These are phyloP conservation scores for Talaromyces liani DNA, from an alignment of 495 filamentous ascomycete species.

Conservation along the genomic window DNA sequence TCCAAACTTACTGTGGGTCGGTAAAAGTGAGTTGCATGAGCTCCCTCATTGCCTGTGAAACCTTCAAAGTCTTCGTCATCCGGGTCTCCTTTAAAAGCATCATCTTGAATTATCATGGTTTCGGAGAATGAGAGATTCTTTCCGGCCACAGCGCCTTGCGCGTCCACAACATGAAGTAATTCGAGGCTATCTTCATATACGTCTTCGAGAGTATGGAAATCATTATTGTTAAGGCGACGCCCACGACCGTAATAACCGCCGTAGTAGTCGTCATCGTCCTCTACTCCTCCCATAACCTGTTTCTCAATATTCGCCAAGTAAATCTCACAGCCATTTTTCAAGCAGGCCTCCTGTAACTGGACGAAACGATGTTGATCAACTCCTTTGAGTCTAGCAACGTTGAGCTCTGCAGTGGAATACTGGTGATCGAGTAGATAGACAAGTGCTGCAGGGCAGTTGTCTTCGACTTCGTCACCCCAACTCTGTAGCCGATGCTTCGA, in stretches of 20 bases:
- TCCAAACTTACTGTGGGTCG: slow-evolving; percentile 19
- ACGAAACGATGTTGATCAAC: slow-evolving; percentile 23
- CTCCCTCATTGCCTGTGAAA: slow-evolving; percentile 30
- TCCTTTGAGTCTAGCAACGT: slow-evolving; percentile 29
- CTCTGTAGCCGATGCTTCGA: background rate
- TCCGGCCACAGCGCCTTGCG: slow-evolving; percentile 1
- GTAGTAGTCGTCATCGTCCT: background rate
- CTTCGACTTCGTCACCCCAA: background rate
- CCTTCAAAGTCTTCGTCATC: slow-evolving; percentile 30
- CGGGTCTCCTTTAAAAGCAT: slow-evolving; percentile 22
- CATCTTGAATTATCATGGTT: slow-evolving; percentile 21
- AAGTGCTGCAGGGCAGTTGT: slow-evolving; percentile 10
- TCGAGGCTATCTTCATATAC: background rate
- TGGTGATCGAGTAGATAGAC: slow-evolving; percentile 38
- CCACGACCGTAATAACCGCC: background rate
- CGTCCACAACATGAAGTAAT: slow-evolving; percentile 6
- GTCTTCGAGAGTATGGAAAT: background rate
- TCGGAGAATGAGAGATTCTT: slow-evolving; percentile 12
- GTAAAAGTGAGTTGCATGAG: slow-evolving; percentile 25
- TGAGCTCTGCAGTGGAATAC: slow-evolving; percentile 38
- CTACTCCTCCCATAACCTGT: slow-evolving; percentile 11
- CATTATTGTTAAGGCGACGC: background rate
- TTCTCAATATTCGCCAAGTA: slow-evolving; percentile 31
- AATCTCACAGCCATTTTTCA: slow-evolving; percentile 22
- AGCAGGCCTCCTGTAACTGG: slow-evolving; percentile 23